A percentile compares a stretch with the other conserved stretches of the same genome.
These are phyloP conservation scores for Acer yangbiense DNA, from an alignment of 345 rosid genomes.

Conservation along the genomic window DNA sequence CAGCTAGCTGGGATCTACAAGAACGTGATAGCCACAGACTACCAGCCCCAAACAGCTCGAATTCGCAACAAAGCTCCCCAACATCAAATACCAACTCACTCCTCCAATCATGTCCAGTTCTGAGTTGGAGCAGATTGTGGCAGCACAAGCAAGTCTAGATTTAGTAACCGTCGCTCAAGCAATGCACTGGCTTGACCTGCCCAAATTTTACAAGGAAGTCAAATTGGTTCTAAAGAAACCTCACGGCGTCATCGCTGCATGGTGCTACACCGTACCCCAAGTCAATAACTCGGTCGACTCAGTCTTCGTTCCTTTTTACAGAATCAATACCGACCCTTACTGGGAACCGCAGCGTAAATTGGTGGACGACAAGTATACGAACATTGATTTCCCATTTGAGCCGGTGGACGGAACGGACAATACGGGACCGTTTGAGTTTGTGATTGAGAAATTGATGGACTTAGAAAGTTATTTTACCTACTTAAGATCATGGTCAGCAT, in stretches of 20 bases:
- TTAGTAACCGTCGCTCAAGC: constrained; percentile 78
- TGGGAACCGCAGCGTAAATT: constrained; percentile 63
- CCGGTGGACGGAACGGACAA: constrained; percentile 44
- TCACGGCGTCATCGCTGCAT: constrained; percentile 68
- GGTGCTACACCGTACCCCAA: constrained; percentile 83
- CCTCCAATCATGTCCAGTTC: constrained; percentile 47
- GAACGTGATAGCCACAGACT: constrained; percentile 75
- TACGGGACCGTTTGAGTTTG: constrained; percentile 63
- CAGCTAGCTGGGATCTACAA: constrained; percentile 72
- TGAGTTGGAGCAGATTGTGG: constrained; percentile 46
- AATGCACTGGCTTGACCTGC: constrained; percentile 75
- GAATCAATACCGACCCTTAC: constrained; percentile 36
- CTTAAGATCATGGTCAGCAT: constrained; percentile 67
- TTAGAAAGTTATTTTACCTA: constrained; percentile 56
- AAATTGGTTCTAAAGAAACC: constrained; percentile 74
- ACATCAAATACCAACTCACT: constrained; percentile 59
- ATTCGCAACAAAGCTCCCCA: constrained; percentile 55
- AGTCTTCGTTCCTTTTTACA: constrained; percentile 52
- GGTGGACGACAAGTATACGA: constrained; percentile 60
- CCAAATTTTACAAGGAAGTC: constrained; percentile 57
- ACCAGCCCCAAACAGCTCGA: constrained; percentile 78
- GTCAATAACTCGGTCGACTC: constrained; percentile 52
- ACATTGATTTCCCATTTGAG: constrained; percentile 73
- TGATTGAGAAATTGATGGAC: constrained; percentile 54
- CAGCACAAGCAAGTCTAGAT: constrained; percentile 50